Evolutionary conservation across 306 rosid genomes (phyloP).

Genomic region (Oxytropis ochrocephala): DNA sequence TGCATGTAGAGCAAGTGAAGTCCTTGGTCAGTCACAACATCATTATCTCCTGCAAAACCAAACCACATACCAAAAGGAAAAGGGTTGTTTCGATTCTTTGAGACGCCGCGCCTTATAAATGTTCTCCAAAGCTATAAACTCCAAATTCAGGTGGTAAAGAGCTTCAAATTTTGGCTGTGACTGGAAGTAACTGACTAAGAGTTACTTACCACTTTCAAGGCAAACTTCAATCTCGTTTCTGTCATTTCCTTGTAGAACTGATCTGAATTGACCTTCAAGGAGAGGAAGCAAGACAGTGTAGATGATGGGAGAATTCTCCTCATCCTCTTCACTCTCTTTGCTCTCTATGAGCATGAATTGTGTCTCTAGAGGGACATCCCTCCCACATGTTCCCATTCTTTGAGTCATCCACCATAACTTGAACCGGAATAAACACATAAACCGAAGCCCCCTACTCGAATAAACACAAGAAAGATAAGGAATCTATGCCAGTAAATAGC

Average conservation of each 20-base stretch:
- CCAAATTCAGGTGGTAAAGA: conserved; percentile 33
- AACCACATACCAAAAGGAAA: conserved; percentile 58
- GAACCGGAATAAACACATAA: conserved; percentile 90
- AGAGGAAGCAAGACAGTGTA: conserved; percentile 95
- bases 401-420: conserved; percentile 99
- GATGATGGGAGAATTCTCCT: conserved; percentile 44
- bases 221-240: conserved; percentile 80
- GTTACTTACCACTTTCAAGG: conserved; percentile 90
- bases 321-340: conserved; percentile 43
- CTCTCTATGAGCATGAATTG: conserved; percentile 91
- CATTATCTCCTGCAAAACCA: conserved; percentile 87
- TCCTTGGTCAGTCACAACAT: conserved; percentile 83
- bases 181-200: conserved; percentile 37
- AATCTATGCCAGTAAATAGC: too few relatives aligned
- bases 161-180: conserved; percentile 35
- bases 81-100: conserved; percentile 28
- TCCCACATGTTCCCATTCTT: conserved; percentile 84
- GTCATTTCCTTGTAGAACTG: conserved; percentile 89
- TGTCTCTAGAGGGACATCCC: conserved; percentile 89
- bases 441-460: conserved; percentile 80
- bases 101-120: conserved; percentile 36
- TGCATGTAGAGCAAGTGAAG: conserved; percentile 80
- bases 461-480: not conserved
- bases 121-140: conserved; percentile 52
- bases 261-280: conserved; percentile 83